These are phyloP conservation scores for Ophiostoma ulmi DNA, from an alignment of 2,329 filamentous ascomycete genomes.

Conservation along the genomic window DNA sequence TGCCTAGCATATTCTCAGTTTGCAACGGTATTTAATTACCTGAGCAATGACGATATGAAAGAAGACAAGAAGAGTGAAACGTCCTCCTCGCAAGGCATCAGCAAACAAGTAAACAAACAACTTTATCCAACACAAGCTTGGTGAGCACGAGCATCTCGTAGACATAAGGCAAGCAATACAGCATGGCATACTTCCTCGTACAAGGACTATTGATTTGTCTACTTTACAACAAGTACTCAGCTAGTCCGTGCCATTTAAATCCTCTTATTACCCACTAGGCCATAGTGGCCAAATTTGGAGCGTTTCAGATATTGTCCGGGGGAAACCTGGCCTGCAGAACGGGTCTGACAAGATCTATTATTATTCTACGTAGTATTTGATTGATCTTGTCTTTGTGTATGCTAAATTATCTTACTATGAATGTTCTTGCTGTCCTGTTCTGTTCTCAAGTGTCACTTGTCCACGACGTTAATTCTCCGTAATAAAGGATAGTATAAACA, in stretches of 20 bases:
- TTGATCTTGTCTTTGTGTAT: no score
- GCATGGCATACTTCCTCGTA: background rate
- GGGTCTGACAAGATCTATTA: background rate
- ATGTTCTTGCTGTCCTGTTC: background rate
- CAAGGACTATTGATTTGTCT: background rate
- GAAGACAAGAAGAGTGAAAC: background rate
- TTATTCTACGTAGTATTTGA: background rate
- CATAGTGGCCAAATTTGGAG: conserved; percentile 22
- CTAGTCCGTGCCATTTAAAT: background rate
- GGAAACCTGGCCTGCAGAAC: conserved; percentile 12
- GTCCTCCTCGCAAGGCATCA: background rate
- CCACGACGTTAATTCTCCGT: background rate
- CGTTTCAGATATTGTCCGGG: conserved; percentile 24
- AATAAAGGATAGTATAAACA: conserved; percentile 1
- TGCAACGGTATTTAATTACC: no score
- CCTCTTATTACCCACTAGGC: conserved; percentile 4
- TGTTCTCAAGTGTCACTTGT: background rate
- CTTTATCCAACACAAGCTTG: background rate
- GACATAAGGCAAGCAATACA: background rate
- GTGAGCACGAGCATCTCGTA: background rate
- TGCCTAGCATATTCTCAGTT: background rate
- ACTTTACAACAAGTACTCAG: background rate
- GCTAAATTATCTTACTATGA: background rate
- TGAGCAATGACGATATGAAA: background rate
- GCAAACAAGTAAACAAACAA: conserved; percentile 2